These are phyloP conservation scores for Mitragyna speciosa DNA, from an alignment of 257 asterid species.

Conservation along the genomic window DNA sequence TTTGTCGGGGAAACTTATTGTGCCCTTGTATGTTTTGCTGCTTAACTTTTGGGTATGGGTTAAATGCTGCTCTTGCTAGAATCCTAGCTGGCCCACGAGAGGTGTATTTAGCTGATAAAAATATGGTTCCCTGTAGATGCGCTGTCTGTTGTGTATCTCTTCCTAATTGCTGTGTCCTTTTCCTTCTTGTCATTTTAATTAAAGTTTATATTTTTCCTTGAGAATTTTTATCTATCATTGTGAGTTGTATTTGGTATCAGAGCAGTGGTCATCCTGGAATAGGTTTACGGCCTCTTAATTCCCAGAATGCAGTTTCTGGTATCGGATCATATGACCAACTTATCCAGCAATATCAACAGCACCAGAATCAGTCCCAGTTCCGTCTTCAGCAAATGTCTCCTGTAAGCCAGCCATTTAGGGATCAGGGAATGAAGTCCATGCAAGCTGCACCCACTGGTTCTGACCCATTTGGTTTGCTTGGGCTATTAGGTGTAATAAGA, in stretches of 20 bases:
- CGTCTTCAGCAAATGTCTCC: conserved; percentile 90
- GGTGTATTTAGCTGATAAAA: not conserved
- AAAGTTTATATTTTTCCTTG: not conserved
- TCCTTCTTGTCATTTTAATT: not conserved
- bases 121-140: not conserved
- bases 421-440: conserved; percentile 73
- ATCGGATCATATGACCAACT: conserved; percentile 85
- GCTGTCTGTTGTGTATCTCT: not conserved
- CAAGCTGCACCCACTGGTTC: conserved; percentile 59
- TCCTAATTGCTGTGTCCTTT: conserved; percentile 1
- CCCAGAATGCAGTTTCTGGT: conserved; percentile 71
- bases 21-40: no score
- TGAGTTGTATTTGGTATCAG: conserved; percentile 40
- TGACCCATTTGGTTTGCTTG: conserved; percentile 87
- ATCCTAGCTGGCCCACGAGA: no score
- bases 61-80: no score
- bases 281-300: conserved; percentile 76
- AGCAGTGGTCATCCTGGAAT: conserved; percentile 69
- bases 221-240: conserved; percentile 9
- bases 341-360: conserved; percentile 90
- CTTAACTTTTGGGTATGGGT: not conserved
- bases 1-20: no score
- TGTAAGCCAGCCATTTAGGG: conserved; percentile 81
- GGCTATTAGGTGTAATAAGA: conserved; percentile 81
- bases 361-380: conserved; percentile 77